A percentile compares a stretch with the other conserved stretches of the same genome.
phyloP scores from a whole-genome alignment of 768 basidiomycete genomes.

The Lenzites betulinus region DNA sequence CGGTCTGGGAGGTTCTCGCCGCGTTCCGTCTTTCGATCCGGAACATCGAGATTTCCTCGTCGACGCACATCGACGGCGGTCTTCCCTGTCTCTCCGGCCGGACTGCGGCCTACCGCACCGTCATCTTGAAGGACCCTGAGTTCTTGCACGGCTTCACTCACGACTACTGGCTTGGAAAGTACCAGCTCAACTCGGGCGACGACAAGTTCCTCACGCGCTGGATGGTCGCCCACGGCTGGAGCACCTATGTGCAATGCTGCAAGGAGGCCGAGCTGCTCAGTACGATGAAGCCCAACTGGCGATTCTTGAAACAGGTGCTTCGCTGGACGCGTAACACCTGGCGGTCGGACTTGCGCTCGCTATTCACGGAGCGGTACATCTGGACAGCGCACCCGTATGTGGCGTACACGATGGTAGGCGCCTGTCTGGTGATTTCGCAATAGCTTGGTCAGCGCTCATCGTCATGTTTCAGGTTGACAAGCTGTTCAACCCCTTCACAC shows the following conservation, averaged over 20 bases:
- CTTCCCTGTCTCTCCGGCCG: constrained; percentile 90
- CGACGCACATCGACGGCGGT: constrained; percentile 92
- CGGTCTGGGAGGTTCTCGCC: constrained; percentile 94
- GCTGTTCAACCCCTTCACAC: constrained; percentile 82
- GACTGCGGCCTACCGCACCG: constrained; percentile 91
- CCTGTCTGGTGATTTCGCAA: neutral
- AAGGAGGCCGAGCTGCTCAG: constrained; percentile 82
- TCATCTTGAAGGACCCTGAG: constrained; percentile 93
- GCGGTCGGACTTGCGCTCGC: constrained; percentile 83
- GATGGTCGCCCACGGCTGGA: constrained; percentile 97
- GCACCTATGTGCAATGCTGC: constrained; percentile 89
- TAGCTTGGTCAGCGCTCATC: constrained; percentile 2
- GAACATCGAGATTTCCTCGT: constrained; percentile 88
- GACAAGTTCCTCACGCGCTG: constrained; percentile 94
- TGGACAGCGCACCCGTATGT: constrained; percentile 88
- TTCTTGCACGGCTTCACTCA: constrained; percentile 93
- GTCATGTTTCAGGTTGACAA: constrained; percentile 65
- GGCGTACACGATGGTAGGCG: constrained; percentile 79
- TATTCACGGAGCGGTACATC: constrained; percentile 86
- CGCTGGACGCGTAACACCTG: constrained; percentile 95
- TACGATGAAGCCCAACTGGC: constrained; percentile 97
- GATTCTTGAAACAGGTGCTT: constrained; percentile 91
- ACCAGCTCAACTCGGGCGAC: constrained; percentile 92
- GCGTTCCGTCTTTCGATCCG: constrained; percentile 92
- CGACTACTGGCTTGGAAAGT: constrained; percentile 92